Base-by-base conservation (phyloP, 371 early-diverging fungal genomes). In the Mortierella sp. region DNA sequence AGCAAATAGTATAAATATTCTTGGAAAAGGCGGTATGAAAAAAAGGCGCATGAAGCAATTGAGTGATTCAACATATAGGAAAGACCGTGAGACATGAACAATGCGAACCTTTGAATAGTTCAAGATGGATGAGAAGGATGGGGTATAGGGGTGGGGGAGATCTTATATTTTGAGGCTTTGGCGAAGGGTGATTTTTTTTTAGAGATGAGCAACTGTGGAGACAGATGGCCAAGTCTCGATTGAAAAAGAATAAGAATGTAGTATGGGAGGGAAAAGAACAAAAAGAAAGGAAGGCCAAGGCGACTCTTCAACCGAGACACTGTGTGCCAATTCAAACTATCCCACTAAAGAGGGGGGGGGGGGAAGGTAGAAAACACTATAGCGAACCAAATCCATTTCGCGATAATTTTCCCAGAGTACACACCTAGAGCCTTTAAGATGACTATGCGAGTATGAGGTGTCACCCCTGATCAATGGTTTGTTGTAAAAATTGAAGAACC, bases 71-170 rank as follows among this genome's bases (percentile, higher is more conserved):
- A 26, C 26, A 51, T 23, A 7, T 6, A 53, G n/a, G 19, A 40
- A 40, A 35, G 58, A 8, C 29, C 42, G 26, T 61, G 45, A 47
- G 47, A 61, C 26, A 28, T 23, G 47, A 8, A 22, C 26, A 34
- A 8, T 59, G 60, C 23, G 47, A 45, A 61, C 45, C 61, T 61
- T 61, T 61, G 28, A 29, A 37, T 8, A 22, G 7, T 19, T 13
- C 40, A 23, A 56, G 57, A 56, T 29, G 57, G 34, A 56, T 31
- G 57, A 56, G 57, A 32, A 15, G 23, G 15, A 32, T 32, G 57
- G 19, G 37, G 10, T n/a, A 59, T 19, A 5, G 26, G 56, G 31
- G 37, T 40, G 5, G 22, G 59, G 40, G n/a, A 23, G 59, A 35
- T 37, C 59, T 32, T 3, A 22, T 56, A 13, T 19, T 31, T 31